Percentiles rank a stretch among this genome's conserved stretches.
Conservation (phyloP, 2,329 filamentous ascomycete genomes). For the Aspergillus uvarum region DNA sequence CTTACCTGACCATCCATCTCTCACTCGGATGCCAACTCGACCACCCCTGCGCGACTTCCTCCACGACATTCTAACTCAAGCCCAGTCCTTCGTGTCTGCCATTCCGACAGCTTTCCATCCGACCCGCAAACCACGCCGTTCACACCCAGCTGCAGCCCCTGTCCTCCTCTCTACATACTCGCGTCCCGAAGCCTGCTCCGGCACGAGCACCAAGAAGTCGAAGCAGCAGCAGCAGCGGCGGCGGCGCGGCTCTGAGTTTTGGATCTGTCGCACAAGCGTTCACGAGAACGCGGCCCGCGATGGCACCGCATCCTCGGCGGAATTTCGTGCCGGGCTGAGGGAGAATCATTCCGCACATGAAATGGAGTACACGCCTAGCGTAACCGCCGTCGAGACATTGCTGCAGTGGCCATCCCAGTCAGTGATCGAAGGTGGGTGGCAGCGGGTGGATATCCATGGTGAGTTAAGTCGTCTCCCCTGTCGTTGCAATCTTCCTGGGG, state of each 20-base stretch:
- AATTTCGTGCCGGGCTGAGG: constrained; percentile 40
- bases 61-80: constrained; percentile 27
- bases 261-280: constrained; percentile 43
- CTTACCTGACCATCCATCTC: constrained; percentile 32
- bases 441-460: constrained; percentile 30
- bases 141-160: constrained; percentile 30
- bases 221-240: too few species aligned
- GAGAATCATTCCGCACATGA: constrained; percentile 43
- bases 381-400: constrained; percentile 30
- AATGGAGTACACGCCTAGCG: constrained; percentile 42
- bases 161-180: constrained; percentile 27
- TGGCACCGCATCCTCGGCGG: constrained; percentile 40
- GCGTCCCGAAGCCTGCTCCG: constrained; percentile 4
- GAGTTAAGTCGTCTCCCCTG: constrained; percentile 15
- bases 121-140: constrained; percentile 28
- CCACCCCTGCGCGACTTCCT: constrained; percentile 25
- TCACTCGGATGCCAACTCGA: constrained; percentile 17
- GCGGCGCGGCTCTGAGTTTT: constrained; percentile 30
- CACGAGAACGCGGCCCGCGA: constrained; percentile 29
- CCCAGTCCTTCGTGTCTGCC: constrained; percentile 28
- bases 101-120: constrained; percentile 29
- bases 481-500: background rate
- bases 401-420: constrained; percentile 29
- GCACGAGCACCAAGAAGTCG: background rate
- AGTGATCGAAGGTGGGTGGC: constrained; percentile 22